Percentiles rank a stretch among this genome's conserved stretches.
phyloP scores from a whole-genome alignment of 139 green algal species.

The Raphidocelis subcapitata region DNA sequence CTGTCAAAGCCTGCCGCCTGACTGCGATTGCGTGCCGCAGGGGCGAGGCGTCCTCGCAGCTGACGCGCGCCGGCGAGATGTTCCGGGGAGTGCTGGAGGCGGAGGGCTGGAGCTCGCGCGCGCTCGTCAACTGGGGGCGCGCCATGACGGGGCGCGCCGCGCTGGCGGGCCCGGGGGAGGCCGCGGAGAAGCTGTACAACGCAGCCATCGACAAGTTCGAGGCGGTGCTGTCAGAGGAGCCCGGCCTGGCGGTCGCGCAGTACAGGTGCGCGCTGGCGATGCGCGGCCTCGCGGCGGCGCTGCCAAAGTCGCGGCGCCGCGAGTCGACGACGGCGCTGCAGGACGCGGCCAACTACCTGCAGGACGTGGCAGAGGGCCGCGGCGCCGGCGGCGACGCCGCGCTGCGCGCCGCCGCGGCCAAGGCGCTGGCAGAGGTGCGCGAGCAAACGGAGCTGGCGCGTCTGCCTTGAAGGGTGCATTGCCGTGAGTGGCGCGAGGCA shows the following conservation, averaged over 20 bases:
- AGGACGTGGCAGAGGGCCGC: too few relatives aligned
- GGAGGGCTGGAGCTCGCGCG: constrained; percentile 48
- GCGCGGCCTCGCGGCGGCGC: constrained; percentile 4
- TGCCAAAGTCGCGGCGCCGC: too few relatives aligned
- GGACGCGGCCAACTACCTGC: too few relatives aligned
- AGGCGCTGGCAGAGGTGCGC: too few relatives aligned
- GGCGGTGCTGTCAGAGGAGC: constrained; percentile 33
- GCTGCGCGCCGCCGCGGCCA: too few relatives aligned
- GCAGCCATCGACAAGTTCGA: constrained; percentile 40
- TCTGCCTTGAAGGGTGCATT: not conserved
- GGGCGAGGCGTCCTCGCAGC: constrained; percentile 33
- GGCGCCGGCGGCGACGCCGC: too few relatives aligned
- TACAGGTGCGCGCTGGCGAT: constrained; percentile 25
- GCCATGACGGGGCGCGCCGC: constrained; percentile 25
- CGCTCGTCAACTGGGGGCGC: constrained; percentile 37
- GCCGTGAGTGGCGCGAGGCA: too few relatives aligned
- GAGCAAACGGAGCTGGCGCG: not conserved
- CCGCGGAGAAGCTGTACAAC: constrained; percentile 26
- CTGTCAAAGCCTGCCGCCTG: too few relatives aligned
- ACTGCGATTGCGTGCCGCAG: too few relatives aligned
- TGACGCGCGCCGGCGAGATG: constrained; percentile 47
- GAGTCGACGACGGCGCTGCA: too few relatives aligned
- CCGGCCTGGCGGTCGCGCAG: constrained; percentile 14
- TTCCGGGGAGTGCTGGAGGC: constrained; percentile 46
- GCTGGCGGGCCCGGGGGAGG: constrained; percentile 5